phyloP scores from a whole-genome alignment of 2,329 filamentous ascomycete species.

The Pyrenochaeta sp. region DNA sequence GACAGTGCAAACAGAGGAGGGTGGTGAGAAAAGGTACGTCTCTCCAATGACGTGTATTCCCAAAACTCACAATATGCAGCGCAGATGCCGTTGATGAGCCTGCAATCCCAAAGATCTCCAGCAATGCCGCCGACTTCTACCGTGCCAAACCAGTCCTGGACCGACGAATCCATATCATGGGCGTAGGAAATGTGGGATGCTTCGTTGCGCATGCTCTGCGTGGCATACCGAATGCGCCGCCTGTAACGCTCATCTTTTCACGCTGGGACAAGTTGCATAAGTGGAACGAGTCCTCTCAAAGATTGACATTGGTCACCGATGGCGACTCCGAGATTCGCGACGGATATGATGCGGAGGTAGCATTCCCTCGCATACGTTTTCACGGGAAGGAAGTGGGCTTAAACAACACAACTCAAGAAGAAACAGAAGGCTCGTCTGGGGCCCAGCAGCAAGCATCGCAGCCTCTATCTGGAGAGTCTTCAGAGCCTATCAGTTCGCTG shows the following conservation, averaged over 20 bases:
- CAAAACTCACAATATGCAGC: slow-evolving; percentile 21
- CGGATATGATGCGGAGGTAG: slow-evolving; percentile 58
- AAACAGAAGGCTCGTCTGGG: not conserved
- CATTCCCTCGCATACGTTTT: slow-evolving; percentile 43
- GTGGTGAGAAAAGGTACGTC: slow-evolving; percentile 19
- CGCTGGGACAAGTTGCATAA: slow-evolving; percentile 53
- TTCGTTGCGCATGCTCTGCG: slow-evolving; percentile 79
- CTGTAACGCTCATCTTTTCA: slow-evolving; percentile 83
- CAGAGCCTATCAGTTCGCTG: slow-evolving; percentile 72
- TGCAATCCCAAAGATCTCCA: not conserved
- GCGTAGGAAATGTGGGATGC: slow-evolving; percentile 81
- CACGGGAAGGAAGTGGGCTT: slow-evolving; percentile 49
- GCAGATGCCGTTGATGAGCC: slow-evolving; percentile 23
- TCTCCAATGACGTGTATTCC: not conserved
- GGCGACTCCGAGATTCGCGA: slow-evolving; percentile 48
- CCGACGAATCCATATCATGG: slow-evolving; percentile 69
- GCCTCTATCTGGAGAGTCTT: slow-evolving; percentile 36
- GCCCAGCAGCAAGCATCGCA: slow-evolving; percentile 2
- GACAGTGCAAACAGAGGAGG: slow-evolving; percentile 23
- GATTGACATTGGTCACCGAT: slow-evolving; percentile 58
- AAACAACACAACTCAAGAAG: slow-evolving; percentile 15
- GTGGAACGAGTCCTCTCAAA: slow-evolving; percentile 57
- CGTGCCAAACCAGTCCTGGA: slow-evolving; percentile 37
- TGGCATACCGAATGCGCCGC: slow-evolving; percentile 68
- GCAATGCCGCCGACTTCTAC: slow-evolving; percentile 42